phyloP scores from a whole-genome alignment of 345 rosid genomes.

The Hibiscus mutabilis region DNA sequence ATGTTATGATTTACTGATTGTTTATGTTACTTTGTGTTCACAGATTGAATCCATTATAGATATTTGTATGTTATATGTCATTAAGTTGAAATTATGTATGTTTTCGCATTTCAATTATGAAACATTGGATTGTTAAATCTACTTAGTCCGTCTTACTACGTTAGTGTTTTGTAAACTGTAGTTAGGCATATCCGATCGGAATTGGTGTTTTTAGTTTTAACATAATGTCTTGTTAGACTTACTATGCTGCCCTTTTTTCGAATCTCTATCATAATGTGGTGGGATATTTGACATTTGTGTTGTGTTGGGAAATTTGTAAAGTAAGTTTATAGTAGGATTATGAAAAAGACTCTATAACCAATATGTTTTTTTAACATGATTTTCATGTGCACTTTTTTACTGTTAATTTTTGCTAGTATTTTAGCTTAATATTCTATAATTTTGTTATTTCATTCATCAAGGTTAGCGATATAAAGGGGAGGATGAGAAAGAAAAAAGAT shows the following conservation, averaged over 20 bases:
- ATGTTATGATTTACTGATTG: neutral
- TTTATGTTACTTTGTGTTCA: neutral
- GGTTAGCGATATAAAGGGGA: conserved; percentile 54
- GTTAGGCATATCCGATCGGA: neutral
- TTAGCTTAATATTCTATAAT: neutral
- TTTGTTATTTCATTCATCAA: conserved; percentile 16
- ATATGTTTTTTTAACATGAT: neutral
- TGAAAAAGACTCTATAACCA: neutral
- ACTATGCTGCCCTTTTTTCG: too few species aligned
- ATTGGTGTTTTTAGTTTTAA: neutral
- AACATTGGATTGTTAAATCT: too few species aligned
- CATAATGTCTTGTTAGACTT: neutral
- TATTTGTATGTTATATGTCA: neutral
- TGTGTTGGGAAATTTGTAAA: neutral
- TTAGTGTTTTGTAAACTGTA: neutral
- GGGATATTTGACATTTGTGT: neutral
- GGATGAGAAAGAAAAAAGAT: conserved; percentile 68
- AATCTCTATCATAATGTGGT: neutral
- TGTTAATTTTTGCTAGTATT: neutral
- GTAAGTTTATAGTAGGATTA: neutral
- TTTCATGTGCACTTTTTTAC: neutral
- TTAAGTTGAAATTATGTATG: too few species aligned
- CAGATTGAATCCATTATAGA: neutral
- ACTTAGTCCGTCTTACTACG: too few species aligned
- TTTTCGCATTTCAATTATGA: too few species aligned